Base-by-base conservation (phyloP, 192 early-diverging fungal species). In the Gonapodya sp. region DNA sequence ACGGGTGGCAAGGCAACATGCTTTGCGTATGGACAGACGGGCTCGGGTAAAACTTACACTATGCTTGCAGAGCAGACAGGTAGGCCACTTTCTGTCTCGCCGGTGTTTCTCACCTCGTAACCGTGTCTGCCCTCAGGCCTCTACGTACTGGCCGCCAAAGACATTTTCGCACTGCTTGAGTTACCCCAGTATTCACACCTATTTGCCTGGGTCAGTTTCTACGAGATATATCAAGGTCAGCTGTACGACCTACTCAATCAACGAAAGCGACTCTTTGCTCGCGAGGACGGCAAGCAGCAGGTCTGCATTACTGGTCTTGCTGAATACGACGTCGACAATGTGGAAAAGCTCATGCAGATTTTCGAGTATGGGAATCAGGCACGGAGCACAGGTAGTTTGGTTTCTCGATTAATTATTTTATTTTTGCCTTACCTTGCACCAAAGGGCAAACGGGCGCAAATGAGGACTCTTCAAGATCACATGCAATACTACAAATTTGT, bases 141-240 rank as follows among this genome's bases (percentile, higher is more conserved):
- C 24, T 99, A 98, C 79, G 94, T 97, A 1, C 87, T 93, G 81
- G 98, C 98, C 0, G 95, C 95, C 0, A 86, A 92, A 1, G 98
- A 98, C 83, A 94, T 98, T 80, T 97, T 99, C 86, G 84, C 87
- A 1, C 84, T 94, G 79, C 85, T 97, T 1, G 85, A 87, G 32
- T 88, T 83, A 30, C 91, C 94, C 0, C 86, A 94, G 79, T 89
- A 95, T 85, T 79, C 85, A 24, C 92, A 97, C 84, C 82, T 98
- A 78, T 83, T 90, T 2, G 94, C 94, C 1, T 96, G 88, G 80
- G 95, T 96, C 82, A 93, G 92, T 74, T 95, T 98, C 78, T 98
- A 97, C 83, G 98, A 99, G 83, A 97, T 99, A 79, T 99, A 99
- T 84, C 94, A 97, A 85, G 94, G 95, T 31, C 95, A 97, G 36